Conservation (phyloP, 768 basidiomycete genomes). For the Kwoniella mangroviensis region DNA sequence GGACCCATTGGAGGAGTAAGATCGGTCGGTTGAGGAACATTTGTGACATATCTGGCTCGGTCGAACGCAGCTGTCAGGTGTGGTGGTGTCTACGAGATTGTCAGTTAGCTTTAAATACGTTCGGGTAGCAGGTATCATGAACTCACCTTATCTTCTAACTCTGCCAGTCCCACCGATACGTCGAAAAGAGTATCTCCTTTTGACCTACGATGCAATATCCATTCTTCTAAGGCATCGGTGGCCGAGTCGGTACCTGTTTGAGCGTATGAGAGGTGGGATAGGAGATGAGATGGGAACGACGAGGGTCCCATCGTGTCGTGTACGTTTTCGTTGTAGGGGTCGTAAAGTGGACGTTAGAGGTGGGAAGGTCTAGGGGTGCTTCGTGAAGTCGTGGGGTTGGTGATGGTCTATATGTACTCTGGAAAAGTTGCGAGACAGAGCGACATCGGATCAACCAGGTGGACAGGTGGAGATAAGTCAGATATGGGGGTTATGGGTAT, state of each 20-base stretch:
- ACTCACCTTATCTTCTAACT: constrained; percentile 53
- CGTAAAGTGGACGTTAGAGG: background rate
- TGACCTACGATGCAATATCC: constrained; percentile 44
- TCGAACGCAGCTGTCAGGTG: constrained; percentile 45
- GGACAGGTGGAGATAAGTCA: too few species aligned
- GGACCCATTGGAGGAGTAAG: constrained; percentile 52
- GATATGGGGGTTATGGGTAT: too few species aligned
- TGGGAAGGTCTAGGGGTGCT: background rate
- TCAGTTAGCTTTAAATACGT: background rate
- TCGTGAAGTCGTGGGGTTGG: background rate
- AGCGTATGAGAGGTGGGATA: constrained; percentile 15
- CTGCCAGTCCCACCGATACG: constrained; percentile 51
- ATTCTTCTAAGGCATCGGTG: constrained; percentile 55
- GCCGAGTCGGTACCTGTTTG: constrained; percentile 35
- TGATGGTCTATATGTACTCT: background rate
- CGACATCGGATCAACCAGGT: too few species aligned
- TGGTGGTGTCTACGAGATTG: constrained; percentile 35
- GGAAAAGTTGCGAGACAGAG: background rate
- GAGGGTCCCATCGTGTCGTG: constrained; percentile 25
- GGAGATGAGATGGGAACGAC: constrained; percentile 24
- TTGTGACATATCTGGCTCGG: constrained; percentile 47
- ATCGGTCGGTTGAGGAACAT: constrained; percentile 54
- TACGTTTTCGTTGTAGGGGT: background rate
- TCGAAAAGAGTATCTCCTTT: constrained; percentile 54
- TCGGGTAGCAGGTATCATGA: background rate